phyloP scores from a whole-genome alignment of 1,139 yeast species.

The Blastobotrys petasosporus region DNA sequence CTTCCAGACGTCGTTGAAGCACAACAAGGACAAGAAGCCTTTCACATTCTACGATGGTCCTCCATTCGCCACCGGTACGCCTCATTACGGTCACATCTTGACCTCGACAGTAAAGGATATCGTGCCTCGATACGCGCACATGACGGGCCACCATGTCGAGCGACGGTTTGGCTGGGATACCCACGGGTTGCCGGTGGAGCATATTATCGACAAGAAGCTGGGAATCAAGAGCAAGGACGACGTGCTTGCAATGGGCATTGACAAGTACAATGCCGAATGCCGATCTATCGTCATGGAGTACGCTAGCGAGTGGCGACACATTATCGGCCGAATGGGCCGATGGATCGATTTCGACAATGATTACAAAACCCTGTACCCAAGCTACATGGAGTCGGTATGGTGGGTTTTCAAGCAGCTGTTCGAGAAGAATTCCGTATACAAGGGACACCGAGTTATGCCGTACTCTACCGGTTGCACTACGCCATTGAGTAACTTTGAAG shows the following conservation, averaged over 20 bases:
- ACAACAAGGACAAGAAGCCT: constrained; percentile 78
- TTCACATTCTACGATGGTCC: constrained; percentile 98
- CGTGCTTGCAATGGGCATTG: constrained; percentile 89
- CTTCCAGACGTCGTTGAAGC: constrained; percentile 76
- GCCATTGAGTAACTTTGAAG: constrained; percentile 94
- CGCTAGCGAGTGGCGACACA: constrained; percentile 88
- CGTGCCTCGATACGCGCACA: constrained; percentile 94
- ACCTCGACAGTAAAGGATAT: constrained; percentile 97
- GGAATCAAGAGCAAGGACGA: constrained; percentile 92
- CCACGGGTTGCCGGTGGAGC: constrained; percentile 97
- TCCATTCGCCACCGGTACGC: constrained; percentile 98
- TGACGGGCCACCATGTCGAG: constrained; percentile 94
- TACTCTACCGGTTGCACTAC: constrained; percentile 97
- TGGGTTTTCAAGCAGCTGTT: constrained; percentile 93
- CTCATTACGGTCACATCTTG: constrained; percentile 95
- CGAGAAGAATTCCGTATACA: constrained; percentile 80
- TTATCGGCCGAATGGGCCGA: constrained; percentile 91
- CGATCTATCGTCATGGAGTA: constrained; percentile 96
- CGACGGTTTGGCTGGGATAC: constrained; percentile 99
- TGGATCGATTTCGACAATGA: constrained; percentile 99
- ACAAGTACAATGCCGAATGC: constrained; percentile 88
- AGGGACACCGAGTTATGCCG: constrained; percentile 97
- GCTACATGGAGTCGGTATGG: constrained; percentile 98
- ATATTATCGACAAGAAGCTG: constrained; percentile 94
- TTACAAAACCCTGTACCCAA: constrained; percentile 92